Percentiles rank a stretch among this genome's conserved stretches.
Conservation (phyloP, 2,329 filamentous ascomycete species). For the Plectosphaerella sp. region DNA sequence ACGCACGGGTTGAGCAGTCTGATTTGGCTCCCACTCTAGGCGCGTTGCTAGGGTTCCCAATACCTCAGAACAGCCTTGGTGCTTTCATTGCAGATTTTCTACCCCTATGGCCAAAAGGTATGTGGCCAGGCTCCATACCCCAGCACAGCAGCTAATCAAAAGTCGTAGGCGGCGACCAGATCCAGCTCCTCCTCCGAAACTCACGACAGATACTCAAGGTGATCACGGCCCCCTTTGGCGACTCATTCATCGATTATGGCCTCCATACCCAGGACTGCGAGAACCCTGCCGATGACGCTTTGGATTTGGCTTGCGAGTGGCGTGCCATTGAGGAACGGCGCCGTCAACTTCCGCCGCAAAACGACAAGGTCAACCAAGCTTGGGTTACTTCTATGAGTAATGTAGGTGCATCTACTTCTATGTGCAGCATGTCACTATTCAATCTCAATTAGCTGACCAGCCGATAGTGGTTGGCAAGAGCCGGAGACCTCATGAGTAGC, state of each 20-base stretch:
- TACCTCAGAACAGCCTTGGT: conserved; percentile 86
- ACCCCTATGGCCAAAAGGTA: conserved; percentile 67
- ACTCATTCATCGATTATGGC: conserved; percentile 24
- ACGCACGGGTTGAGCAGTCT: conserved; percentile 82
- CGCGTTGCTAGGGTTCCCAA: conserved; percentile 79
- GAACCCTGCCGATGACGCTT: conserved; percentile 40
- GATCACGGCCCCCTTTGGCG: conserved; percentile 66
- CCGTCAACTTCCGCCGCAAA: conserved; percentile 10
- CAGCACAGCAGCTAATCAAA: conserved; percentile 7
- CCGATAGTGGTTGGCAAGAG: conserved; percentile 59
- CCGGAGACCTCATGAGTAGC: conserved; percentile 78
- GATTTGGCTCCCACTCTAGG: conserved; percentile 89
- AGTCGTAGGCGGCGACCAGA: conserved; percentile 43
- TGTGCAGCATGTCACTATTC: too few species aligned
- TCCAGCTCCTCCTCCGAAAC: conserved; percentile 71
- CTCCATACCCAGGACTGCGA: conserved; percentile 17
- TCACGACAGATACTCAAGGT: conserved; percentile 76
- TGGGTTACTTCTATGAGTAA: conserved; percentile 40
- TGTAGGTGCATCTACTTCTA: conserved; percentile 19
- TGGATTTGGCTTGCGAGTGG: conserved; percentile 69
- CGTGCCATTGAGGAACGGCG: conserved; percentile 24
- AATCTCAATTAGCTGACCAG: not conserved
- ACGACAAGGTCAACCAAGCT: conserved; percentile 23
- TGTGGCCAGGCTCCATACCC: conserved; percentile 11
- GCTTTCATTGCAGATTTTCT: conserved; percentile 79